A percentile compares a stretch with the other conserved stretches of the same genome.
Evolutionary conservation across 257 asterid species (phyloP).

Genomic region (Leonotis leonurus): DNA sequence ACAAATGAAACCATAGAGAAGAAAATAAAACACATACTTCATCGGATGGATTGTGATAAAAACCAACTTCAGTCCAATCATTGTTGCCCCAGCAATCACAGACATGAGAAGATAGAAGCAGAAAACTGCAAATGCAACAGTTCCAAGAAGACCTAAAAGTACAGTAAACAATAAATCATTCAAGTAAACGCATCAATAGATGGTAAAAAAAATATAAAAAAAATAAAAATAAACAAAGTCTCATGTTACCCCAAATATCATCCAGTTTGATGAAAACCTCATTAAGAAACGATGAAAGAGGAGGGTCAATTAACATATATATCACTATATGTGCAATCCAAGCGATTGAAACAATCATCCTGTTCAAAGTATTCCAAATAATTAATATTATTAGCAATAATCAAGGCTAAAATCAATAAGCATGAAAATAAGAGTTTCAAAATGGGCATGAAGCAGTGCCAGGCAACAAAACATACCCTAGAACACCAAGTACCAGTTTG

Average conservation of each 20-base stretch:
- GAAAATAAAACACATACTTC: slow-evolving; percentile 47
- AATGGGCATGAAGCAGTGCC: background rate
- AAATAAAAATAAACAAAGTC: background rate
- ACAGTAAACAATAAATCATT: slow-evolving; percentile 11
- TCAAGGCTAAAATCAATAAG: slow-evolving; percentile 1
- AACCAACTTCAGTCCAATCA: slow-evolving; percentile 82
- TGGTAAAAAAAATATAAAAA: background rate
- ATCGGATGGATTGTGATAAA: slow-evolving; percentile 87
- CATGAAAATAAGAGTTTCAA: background rate
- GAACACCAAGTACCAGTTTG: slow-evolving; percentile 66
- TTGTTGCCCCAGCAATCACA: slow-evolving; percentile 85
- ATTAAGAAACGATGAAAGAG: slow-evolving; percentile 74
- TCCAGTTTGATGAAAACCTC: slow-evolving; percentile 83
- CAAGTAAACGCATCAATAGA: slow-evolving; percentile 9
- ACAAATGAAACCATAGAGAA: background rate
- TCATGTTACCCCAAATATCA: slow-evolving; percentile 70
- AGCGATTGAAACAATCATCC: slow-evolving; percentile 86
- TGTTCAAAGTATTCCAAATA: slow-evolving; percentile 28
- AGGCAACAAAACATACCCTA: slow-evolving; percentile 49
- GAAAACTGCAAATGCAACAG: slow-evolving; percentile 88
- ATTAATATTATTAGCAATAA: slow-evolving; percentile 1
- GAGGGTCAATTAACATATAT: slow-evolving; percentile 79
- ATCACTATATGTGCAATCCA: slow-evolving; percentile 88
- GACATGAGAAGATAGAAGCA: slow-evolving; percentile 90
- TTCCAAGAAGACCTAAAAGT: slow-evolving; percentile 76